Percentiles rank a stretch among this genome's conserved stretches.
Evolutionary conservation across 139 green algal species (phyloP).

Genomic region (Spirogloea muscicola): DNA sequence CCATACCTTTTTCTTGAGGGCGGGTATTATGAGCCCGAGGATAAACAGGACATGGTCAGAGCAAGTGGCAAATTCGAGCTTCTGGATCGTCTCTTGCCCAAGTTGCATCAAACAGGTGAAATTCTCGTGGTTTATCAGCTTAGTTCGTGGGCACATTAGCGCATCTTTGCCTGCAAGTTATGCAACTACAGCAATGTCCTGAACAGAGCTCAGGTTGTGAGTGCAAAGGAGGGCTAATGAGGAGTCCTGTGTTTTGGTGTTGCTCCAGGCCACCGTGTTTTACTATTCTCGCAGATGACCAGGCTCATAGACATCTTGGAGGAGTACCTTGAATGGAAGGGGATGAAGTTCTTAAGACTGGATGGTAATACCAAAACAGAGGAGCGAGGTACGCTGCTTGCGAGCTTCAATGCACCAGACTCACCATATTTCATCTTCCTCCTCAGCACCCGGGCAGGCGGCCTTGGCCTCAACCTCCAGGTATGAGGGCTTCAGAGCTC

Average conservation of each 20-base stretch:
- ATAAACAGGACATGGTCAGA: slow-evolving; percentile 53
- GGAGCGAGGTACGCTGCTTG: slow-evolving; percentile 54
- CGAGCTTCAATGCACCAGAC: slow-evolving; percentile 63
- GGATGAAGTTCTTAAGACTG: slow-evolving; percentile 64
- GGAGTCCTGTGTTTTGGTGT: too few relatives aligned
- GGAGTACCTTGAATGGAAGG: slow-evolving; percentile 57
- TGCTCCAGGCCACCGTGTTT: slow-evolving; percentile 55
- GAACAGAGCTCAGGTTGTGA: too few relatives aligned
- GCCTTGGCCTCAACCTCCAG: slow-evolving; percentile 76
- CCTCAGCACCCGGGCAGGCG: slow-evolving; percentile 70
- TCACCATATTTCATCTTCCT: slow-evolving; percentile 68
- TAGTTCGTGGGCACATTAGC: too few relatives aligned
- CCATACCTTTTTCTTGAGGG: slow-evolving; percentile 65
- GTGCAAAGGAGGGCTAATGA: too few relatives aligned
- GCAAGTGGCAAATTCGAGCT: slow-evolving; percentile 66
- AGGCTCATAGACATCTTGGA: slow-evolving; percentile 42
- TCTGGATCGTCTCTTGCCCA: slow-evolving; percentile 64
- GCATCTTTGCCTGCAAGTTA: too few relatives aligned
- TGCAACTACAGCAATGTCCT: too few relatives aligned
- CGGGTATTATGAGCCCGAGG: slow-evolving; percentile 37
- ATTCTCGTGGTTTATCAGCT: too few relatives aligned
- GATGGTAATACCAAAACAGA: slow-evolving; percentile 72
- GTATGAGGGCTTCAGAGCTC: too few relatives aligned
- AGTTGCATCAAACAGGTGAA: too few relatives aligned
- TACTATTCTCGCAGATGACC: slow-evolving; percentile 71